Evolutionary conservation across 2,329 filamentous ascomycete genomes (phyloP).

Genomic region (Cordyceps pruinosa): DNA sequence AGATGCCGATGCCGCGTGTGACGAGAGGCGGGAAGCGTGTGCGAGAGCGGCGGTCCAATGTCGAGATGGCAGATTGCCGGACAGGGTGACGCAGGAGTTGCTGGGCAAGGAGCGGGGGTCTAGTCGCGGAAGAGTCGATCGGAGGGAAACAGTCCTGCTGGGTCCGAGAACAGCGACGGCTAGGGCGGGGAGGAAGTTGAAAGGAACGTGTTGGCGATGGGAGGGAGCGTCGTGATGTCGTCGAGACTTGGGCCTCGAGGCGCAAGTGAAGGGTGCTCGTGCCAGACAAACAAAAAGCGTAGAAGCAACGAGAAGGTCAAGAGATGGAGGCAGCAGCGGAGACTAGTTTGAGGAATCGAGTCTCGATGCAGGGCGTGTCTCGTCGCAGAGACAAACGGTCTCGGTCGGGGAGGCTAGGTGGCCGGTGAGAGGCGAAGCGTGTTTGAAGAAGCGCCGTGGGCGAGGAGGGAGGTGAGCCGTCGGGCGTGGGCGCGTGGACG

Average conservation of each 20-base stretch:
- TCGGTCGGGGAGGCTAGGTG: background rate
- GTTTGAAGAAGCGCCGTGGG: background rate
- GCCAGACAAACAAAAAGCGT: background rate
- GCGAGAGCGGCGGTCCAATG: background rate
- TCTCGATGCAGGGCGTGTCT: background rate
- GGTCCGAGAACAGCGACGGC: constrained; percentile 14
- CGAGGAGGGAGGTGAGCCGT: background rate
- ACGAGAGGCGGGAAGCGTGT: background rate
- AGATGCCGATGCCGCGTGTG: background rate
- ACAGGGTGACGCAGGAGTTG: background rate
- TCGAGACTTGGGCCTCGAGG: constrained; percentile 10
- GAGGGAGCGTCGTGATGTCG: background rate
- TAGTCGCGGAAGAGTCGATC: constrained; percentile 8
- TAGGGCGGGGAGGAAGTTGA: constrained; percentile 16
- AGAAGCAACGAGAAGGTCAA: background rate
- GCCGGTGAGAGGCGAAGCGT: background rate
- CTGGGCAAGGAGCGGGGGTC: background rate
- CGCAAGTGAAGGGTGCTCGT: background rate
- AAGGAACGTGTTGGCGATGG: constrained; percentile 13
- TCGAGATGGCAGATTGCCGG: background rate
- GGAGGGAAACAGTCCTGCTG: constrained; percentile 11
- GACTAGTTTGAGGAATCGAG: background rate
- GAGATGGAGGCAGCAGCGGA: background rate
- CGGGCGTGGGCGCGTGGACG: constrained; percentile 1
- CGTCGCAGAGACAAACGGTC: constrained; percentile 2